Evolutionary conservation across 106 monocot species (phyloP), one percentile per base, ranked within the genome.

Genomic region (Apostasia ramifera): DNA sequence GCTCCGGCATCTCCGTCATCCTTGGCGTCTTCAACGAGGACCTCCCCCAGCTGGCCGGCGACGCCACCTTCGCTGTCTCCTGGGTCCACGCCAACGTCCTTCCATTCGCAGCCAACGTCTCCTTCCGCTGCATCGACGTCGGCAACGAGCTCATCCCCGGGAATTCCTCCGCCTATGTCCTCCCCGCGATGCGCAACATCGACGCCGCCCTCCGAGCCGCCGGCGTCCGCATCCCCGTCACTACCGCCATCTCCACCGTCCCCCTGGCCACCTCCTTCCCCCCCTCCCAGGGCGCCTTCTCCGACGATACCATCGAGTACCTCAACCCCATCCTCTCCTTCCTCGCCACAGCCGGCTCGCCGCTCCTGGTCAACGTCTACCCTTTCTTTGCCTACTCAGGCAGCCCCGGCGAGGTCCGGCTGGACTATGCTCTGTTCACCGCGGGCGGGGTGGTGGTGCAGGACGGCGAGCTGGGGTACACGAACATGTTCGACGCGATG

Each of bases 121-220:
- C 67, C 2, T 82, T 91, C 66, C 67, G 68, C 10, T 84, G 75
- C 70, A 79, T 92, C 39, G 65, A 75, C 59, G 85, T 79, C n/a
- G 88, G 92, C 39, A 92, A 92, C 77, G 92, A 92, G 68, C 74
- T 88, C 71, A 81, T 92, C 37, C 88, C 92, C 1, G 80, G 83
- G 4, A 66, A 78, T 11, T 69, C 67, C 2, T 73, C 80, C 4
- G 1, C 59, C 11, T 48, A 57, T 53, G 78, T 92, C 7, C 74
- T 88, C 44, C 85, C 81, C 6, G 73, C 75, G 4, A 75, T 75
- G 48, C 57, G 67, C 50, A 75, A 75, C n/a, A 49, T 75, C 13
- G 59, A 45, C 66, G 59, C 66, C 51, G 67, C 75, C 2, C 4
- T 75, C 4, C 42, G 9, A 3, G 11, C 11, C 13, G 75, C 66